Conservation (phyloP, 768 basidiomycete species). For the Xerocomus spinulosus region DNA sequence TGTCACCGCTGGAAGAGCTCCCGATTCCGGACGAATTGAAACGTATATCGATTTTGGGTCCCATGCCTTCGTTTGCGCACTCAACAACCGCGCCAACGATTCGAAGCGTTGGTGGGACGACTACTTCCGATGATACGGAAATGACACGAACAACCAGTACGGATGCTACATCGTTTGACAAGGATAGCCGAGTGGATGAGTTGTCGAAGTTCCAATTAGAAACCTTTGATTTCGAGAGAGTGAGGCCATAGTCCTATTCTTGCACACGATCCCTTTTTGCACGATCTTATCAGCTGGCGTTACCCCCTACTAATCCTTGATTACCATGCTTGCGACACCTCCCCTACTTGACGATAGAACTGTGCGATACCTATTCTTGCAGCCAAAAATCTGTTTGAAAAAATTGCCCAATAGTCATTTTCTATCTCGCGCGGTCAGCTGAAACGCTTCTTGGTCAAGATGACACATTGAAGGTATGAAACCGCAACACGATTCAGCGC, state of each 20-base stretch:
- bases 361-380: slow-evolving; percentile 13
- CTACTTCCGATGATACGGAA: slow-evolving; percentile 30
- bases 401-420: too few relatives aligned
- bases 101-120: slow-evolving; percentile 29
- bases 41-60: slow-evolving; percentile 29
- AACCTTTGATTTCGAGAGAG: slow-evolving; percentile 21
- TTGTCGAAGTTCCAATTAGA: slow-evolving; percentile 14
- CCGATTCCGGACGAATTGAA: slow-evolving; percentile 12
- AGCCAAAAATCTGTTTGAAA: too few relatives aligned
- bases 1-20: slow-evolving; percentile 23
- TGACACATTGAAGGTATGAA: too few relatives aligned
- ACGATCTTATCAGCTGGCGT: slow-evolving; percentile 6
- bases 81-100: slow-evolving; percentile 29
- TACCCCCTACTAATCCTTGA: slow-evolving; percentile 1
- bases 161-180: slow-evolving; percentile 8
- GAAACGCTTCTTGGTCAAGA: too few relatives aligned
- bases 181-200: slow-evolving; percentile 8
- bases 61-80: slow-evolving; percentile 31
- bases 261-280: not conserved
- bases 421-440: too few relatives aligned
- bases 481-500: too few relatives aligned
- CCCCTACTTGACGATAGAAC: slow-evolving; percentile 5
- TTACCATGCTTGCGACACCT: slow-evolving; percentile 12
- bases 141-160: slow-evolving; percentile 19
- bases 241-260: slow-evolving; percentile 6